Evolutionary conservation across 768 basidiomycete species (phyloP).

Genomic region (Pleurotus giganteus): DNA sequence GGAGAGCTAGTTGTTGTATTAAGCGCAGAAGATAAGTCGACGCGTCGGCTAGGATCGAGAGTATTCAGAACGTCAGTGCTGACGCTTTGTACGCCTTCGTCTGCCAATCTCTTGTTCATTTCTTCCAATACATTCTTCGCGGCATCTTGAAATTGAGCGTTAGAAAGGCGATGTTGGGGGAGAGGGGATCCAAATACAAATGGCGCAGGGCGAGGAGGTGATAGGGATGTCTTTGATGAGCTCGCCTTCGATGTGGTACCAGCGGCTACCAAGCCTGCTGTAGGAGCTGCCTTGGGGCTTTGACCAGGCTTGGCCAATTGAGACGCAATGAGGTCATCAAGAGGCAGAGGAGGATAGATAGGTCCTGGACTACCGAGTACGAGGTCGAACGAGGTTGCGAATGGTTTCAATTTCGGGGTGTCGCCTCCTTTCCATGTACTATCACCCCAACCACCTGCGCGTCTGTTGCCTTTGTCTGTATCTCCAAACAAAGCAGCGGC

Average conservation of each 20-base stretch:
- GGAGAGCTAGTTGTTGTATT: constrained; percentile 25
- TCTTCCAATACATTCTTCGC: constrained; percentile 76
- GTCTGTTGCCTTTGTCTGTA: constrained; percentile 12
- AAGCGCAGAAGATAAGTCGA: not conserved
- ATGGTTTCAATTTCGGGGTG: constrained; percentile 67
- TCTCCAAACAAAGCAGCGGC: constrained; percentile 5
- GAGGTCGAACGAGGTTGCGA: constrained; percentile 67
- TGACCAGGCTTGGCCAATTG: not conserved
- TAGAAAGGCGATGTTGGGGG: constrained; percentile 59
- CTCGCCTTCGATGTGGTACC: constrained; percentile 14
- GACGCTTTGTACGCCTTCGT: constrained; percentile 48
- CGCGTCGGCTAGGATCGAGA: not conserved
- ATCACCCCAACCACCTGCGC: constrained; percentile 19
- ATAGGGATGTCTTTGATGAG: constrained; percentile 18
- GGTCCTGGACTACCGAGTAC: constrained; percentile 51
- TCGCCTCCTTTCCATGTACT: constrained; percentile 18
- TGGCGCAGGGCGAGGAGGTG: constrained; percentile 31
- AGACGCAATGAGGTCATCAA: constrained; percentile 22
- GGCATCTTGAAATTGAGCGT: constrained; percentile 63
- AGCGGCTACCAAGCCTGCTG: not conserved
- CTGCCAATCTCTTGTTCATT: constrained; percentile 72
- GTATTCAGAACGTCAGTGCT: constrained; percentile 11
- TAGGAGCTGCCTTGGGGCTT: constrained; percentile 8
- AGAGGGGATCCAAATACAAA: constrained; percentile 81
- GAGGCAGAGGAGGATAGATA: constrained; percentile 38